Conservation (phyloP, 306 rosid species). For the Alnus glutinosa region DNA sequence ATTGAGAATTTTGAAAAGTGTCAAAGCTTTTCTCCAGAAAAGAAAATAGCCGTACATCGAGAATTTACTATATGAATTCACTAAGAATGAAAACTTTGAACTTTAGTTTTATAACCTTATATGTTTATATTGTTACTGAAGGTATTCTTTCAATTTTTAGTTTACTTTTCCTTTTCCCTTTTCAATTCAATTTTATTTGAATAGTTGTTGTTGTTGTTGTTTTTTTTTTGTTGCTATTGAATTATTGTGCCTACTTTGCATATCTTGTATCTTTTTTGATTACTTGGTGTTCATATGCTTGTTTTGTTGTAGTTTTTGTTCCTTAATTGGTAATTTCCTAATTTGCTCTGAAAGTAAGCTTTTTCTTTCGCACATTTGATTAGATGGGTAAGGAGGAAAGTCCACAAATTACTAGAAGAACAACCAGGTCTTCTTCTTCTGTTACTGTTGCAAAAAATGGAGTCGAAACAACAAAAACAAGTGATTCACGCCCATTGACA, state of each 20-base stretch:
- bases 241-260: background rate
- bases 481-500: conserved; percentile 40
- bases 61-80: background rate
- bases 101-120: too few species aligned
- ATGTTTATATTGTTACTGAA: background rate
- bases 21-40: background rate
- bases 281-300: background rate
- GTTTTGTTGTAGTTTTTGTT: background rate
- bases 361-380: conserved; percentile 4
- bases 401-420: conserved; percentile 55
- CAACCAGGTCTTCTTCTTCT: conserved; percentile 55
- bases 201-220: background rate
- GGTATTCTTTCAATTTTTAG: background rate
- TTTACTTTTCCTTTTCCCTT: background rate
- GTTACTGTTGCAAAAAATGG: conserved; percentile 39
- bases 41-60: background rate
- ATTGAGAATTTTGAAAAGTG: background rate
- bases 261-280: background rate
- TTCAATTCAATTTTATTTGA: background rate
- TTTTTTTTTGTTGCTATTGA: background rate
- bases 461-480: conserved; percentile 37
- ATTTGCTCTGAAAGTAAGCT: background rate
- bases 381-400: conserved; percentile 59
- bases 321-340: background rate
- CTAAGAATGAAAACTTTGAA: background rate